Percentiles rank a stretch among this genome's conserved stretches.
Conservation (phyloP, 2,329 filamentous ascomycete genomes). For the Neoscytalidium dimidiatum region DNA sequence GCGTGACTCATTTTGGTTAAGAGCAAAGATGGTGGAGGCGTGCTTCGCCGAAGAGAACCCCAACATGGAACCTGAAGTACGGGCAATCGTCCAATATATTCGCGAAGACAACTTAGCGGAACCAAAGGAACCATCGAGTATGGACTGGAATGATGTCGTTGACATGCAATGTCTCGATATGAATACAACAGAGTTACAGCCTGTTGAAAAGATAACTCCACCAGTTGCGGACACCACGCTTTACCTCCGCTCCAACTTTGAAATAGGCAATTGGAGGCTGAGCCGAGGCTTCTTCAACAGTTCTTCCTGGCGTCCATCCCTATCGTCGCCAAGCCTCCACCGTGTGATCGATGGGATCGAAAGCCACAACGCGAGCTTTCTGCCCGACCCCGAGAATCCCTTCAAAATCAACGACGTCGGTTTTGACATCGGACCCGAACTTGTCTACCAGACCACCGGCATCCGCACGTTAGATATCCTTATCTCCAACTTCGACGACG, state of each 20-base stretch:
- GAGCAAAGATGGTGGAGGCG: slow-evolving; percentile 62
- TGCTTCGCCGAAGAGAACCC: slow-evolving; percentile 59
- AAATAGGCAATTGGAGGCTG: slow-evolving; percentile 61
- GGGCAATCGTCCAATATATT: slow-evolving; percentile 53
- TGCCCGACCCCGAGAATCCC: not conserved
- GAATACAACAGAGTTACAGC: slow-evolving; percentile 48
- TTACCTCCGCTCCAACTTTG: slow-evolving; percentile 59
- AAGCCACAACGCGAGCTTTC: slow-evolving; percentile 30
- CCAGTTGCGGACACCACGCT: slow-evolving; percentile 54
- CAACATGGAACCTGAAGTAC: slow-evolving; percentile 49
- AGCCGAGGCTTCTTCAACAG: slow-evolving; percentile 61
- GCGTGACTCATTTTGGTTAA: slow-evolving; percentile 43
- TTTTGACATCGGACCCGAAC: slow-evolving; percentile 31
- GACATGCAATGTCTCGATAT: slow-evolving; percentile 55
- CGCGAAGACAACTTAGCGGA: not conserved
- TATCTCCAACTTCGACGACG: slow-evolving; percentile 37
- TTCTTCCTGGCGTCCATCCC: slow-evolving; percentile 55
- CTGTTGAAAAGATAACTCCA: slow-evolving; percentile 46
- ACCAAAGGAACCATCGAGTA: slow-evolving; percentile 39
- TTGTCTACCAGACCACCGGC: slow-evolving; percentile 40
- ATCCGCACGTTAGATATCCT: slow-evolving; percentile 39
- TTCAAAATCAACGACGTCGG: slow-evolving; percentile 26
- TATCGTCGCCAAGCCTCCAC: slow-evolving; percentile 52
- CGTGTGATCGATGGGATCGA: slow-evolving; percentile 51
- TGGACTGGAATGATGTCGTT: slow-evolving; percentile 53